A percentile compares a stretch with the other conserved stretches of the same genome.
phyloP scores from a whole-genome alignment of 768 basidiomycete species.

The Termitomyces sp. region DNA sequence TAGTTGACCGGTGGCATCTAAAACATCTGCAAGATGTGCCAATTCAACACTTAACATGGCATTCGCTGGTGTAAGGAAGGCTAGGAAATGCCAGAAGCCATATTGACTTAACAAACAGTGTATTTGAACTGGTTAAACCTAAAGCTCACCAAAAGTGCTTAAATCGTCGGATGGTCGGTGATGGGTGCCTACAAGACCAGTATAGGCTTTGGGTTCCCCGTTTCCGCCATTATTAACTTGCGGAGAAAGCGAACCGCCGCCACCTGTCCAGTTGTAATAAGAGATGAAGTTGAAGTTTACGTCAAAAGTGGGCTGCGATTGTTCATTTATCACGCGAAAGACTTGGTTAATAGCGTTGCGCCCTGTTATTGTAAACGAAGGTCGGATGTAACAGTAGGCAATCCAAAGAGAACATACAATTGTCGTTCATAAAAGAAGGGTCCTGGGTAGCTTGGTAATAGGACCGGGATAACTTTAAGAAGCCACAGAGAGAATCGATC shows the following conservation, averaged over 20 bases:
- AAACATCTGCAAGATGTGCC: constrained; percentile 51
- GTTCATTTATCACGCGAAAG: constrained; percentile 73
- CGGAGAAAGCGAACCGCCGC: constrained; percentile 58
- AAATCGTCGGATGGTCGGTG: constrained; percentile 78
- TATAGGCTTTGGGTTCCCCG: constrained; percentile 72
- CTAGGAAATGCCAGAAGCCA: constrained; percentile 28
- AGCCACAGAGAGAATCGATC: constrained; percentile 75
- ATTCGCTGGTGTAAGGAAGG: constrained; percentile 76
- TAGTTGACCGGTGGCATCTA: constrained; percentile 47
- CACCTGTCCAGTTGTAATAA: constrained; percentile 82
- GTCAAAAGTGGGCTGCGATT: constrained; percentile 71
- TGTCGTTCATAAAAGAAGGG: constrained; percentile 62
- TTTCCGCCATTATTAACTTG: constrained; percentile 66
- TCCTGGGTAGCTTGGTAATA: constrained; percentile 75
- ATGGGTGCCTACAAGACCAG: constrained; percentile 73
- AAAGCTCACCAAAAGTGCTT: constrained; percentile 53
- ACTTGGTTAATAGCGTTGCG: constrained; percentile 63
- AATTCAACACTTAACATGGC: constrained; percentile 81
- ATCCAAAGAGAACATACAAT: constrained; percentile 42
- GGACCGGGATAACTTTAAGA: constrained; percentile 71
- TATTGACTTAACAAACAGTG: background rate
- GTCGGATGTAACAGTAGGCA: background rate
- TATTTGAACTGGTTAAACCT: background rate
- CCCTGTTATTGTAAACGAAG: constrained; percentile 48
- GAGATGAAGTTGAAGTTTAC: constrained; percentile 69